A percentile compares a stretch with the other conserved stretches of the same genome.
Conservation (phyloP, 345 rosid genomes). For the Corchorus olitorius region DNA sequence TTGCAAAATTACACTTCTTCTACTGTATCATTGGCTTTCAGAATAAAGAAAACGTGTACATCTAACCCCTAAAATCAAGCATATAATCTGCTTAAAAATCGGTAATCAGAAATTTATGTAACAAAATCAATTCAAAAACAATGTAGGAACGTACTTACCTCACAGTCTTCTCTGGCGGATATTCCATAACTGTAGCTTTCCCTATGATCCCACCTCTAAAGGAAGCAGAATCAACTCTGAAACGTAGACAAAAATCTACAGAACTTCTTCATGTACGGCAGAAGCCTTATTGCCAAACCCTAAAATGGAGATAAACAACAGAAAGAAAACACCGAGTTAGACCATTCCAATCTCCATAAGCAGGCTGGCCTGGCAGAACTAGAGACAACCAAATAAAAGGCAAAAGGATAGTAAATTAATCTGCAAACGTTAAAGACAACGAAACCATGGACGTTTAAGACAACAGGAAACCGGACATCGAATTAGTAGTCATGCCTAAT, state of each 20-base stretch:
- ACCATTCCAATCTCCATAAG: background rate
- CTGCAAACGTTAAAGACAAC: constrained; percentile 1
- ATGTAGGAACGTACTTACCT: constrained; percentile 40
- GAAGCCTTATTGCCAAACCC: constrained; percentile 15
- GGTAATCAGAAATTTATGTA: background rate
- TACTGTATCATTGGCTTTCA: background rate
- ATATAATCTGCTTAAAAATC: background rate
- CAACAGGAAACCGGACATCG: background rate
- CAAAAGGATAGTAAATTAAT: background rate
- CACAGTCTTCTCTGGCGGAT: constrained; percentile 60
- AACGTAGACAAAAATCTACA: constrained; percentile 12
- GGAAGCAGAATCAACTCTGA: constrained; percentile 21
- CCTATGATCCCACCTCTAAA: background rate
- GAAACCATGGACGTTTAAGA: background rate
- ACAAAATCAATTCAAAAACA: background rate
- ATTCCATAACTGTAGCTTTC: constrained; percentile 41
- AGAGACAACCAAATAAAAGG: background rate
- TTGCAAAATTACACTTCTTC: background rate
- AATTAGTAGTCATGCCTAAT: background rate
- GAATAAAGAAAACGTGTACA: background rate
- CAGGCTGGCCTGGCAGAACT: background rate
- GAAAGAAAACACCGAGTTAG: background rate
- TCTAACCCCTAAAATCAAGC: background rate
- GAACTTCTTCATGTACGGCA: constrained; percentile 22
- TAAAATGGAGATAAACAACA: background rate